Evolutionary conservation across 352 stramenopile species (phyloP).

Genomic region (Phytophthora boehmeriae): DNA sequence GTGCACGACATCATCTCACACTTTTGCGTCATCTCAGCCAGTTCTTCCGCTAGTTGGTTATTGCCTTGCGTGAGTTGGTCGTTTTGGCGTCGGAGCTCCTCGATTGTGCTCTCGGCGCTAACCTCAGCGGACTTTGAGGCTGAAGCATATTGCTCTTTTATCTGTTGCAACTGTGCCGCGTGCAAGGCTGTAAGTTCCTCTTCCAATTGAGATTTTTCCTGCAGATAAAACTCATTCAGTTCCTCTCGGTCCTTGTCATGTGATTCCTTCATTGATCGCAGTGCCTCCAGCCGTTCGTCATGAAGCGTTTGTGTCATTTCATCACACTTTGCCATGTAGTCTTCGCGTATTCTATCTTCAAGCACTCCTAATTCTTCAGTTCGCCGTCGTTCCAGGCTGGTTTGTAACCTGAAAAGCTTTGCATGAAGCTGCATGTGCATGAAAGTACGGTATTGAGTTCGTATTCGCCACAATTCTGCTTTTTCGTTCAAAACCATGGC

Average conservation of each 20-base stretch:
- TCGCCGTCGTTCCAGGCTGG: conserved; percentile 10
- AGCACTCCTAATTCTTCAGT: conserved; percentile 34
- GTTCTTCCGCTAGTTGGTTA: conserved; percentile 8
- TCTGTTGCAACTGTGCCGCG: conserved; percentile 30
- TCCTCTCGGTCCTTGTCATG: conserved; percentile 60
- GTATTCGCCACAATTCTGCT: conserved; percentile 19
- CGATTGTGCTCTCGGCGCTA: conserved; percentile 10
- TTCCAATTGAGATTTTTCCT: conserved; percentile 62
- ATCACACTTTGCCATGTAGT: conserved; percentile 69
- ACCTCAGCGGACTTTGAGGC: conserved; percentile 16
- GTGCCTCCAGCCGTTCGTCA: conserved; percentile 47
- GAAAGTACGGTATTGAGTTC: conserved; percentile 36
- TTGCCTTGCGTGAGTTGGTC: conserved; percentile 18
- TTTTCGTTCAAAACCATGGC: conserved; percentile 29
- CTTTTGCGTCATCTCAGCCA: conserved; percentile 19
- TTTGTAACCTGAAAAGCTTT: conserved; percentile 1
- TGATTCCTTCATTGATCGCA: conserved; percentile 47
- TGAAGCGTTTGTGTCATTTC: conserved; percentile 59
- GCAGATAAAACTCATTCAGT: conserved; percentile 54
- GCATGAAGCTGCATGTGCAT: conserved; percentile 6
- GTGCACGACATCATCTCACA: conserved; percentile 15
- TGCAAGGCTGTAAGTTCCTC: conserved; percentile 49
- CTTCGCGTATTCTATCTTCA: conserved; percentile 47
- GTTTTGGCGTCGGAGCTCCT: conserved; percentile 7
- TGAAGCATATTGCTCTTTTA: conserved; percentile 23